phyloP scores from a whole-genome alignment of 2,329 filamentous ascomycete genomes.

The Onygena corvina region DNA sequence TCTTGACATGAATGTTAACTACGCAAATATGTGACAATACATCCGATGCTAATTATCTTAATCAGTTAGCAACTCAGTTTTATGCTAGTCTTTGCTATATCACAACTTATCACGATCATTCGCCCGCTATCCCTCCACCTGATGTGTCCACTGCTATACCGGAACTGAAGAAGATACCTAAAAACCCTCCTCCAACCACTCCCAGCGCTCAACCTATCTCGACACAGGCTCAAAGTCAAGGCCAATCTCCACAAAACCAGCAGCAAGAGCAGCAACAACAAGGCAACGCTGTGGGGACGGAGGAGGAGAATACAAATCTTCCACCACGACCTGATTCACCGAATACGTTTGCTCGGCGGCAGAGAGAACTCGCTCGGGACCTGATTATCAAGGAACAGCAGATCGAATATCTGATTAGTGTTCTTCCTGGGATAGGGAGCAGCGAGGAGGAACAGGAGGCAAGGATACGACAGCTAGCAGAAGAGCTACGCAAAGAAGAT shows the following conservation, averaged over 20 bases:
- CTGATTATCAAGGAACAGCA: constrained; percentile 40
- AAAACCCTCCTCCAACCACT: constrained; percentile 25
- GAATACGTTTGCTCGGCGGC: constrained; percentile 32
- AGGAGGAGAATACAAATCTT: background rate
- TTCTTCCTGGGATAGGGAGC: constrained; percentile 36
- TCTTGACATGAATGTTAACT: background rate
- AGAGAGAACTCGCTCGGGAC: constrained; percentile 38
- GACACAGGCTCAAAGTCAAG: constrained; percentile 15
- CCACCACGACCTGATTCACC: constrained; percentile 28
- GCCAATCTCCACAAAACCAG: constrained; percentile 15
- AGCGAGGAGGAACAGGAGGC: constrained; percentile 36
- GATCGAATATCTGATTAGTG: constrained; percentile 38
- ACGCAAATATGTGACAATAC: background rate
- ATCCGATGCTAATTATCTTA: background rate
- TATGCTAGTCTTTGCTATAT: constrained; percentile 41
- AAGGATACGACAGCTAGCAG: constrained; percentile 33
- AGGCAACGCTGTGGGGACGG: background rate
- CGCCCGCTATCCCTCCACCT: constrained; percentile 25
- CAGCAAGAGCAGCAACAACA: constrained; percentile 13
- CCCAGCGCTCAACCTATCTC: constrained; percentile 11
- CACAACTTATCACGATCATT: constrained; percentile 36
- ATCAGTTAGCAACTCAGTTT: constrained; percentile 40
- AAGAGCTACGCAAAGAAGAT: constrained; percentile 35
- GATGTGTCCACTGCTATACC: constrained; percentile 26
- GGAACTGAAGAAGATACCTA: constrained; percentile 31